Evolutionary conservation across 768 basidiomycete genomes (phyloP), one percentile per base, ranked within the genome.

Genomic region (Suillus spraguei): DNA sequence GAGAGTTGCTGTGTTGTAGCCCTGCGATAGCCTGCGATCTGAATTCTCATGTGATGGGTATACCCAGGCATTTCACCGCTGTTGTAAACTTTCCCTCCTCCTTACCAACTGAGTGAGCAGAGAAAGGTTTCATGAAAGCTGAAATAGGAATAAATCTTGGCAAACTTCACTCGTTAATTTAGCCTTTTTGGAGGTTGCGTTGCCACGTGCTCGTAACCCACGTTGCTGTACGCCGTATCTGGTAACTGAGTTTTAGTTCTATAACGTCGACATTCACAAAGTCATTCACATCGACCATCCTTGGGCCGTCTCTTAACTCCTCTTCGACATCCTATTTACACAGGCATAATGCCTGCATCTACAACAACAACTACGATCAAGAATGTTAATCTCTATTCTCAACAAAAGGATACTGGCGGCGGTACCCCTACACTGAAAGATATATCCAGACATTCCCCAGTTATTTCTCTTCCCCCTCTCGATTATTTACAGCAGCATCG

Each of bases 401-500:
- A 13, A 28, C 65, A 63, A 60, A 64, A 32, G 53, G 52, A 64
- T 35, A 39, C 41, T 49, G 36, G 54, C 60, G 70, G 69, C 67
- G 73, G 71, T 60, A 65, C 69, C 66, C 39, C 68, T 67, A 65
- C 73, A 46, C 74, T 74, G 50, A 71, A 69, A 63, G 73, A 76
- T 59, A 46, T 67, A 63, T 65, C 78, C 54, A 78, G 83, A 67
- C 83, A 80, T 67, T 83, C 84, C 39, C 83, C 87, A 20, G 78
- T 83, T 54, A 79, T 85, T 4, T 83, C 89, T 60, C 83, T 94
- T 36, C 87, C 89, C 3, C 91, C 91, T 10, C 86, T 93, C 69
- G 88, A 92, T 72, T 87, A 84, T 72, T 83, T 92, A 32, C 91
- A 92, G 73, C 91, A 84, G 61, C 92, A 92, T 71, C 85, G 91